phyloP scores from a whole-genome alignment of 129 eudicot genomes.

The Ambrosia artemisiifolia region DNA sequence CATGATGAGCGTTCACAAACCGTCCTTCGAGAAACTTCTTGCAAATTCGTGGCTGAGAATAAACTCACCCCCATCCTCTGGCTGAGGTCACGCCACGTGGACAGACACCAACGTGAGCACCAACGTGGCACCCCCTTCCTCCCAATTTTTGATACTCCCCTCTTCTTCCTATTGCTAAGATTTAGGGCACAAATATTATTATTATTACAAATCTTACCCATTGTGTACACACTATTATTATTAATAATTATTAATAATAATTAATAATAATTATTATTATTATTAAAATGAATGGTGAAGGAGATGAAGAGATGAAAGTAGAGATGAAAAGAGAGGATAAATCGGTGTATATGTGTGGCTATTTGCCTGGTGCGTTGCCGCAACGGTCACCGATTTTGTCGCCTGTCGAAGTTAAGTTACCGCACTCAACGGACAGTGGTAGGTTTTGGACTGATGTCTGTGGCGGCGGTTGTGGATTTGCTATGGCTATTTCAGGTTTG shows the following conservation, averaged over 20 bases:
- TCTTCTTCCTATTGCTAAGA: slow-evolving; percentile 8
- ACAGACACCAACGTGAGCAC: slow-evolving; percentile 42
- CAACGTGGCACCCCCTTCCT: slow-evolving; percentile 58
- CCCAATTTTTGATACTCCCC: slow-evolving; percentile 60
- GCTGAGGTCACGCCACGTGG: slow-evolving; percentile 60
- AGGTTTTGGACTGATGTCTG: slow-evolving; percentile 73
- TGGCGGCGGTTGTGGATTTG: slow-evolving; percentile 99
- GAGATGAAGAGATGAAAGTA: slow-evolving; percentile 46
- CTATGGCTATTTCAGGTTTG: slow-evolving; percentile 89
- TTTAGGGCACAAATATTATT: slow-evolving; percentile 43
- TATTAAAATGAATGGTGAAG: slow-evolving; percentile 51
- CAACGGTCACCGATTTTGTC: slow-evolving; percentile 82
- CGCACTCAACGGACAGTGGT: slow-evolving; percentile 47
- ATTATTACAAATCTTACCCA: neutral
- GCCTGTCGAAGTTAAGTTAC: slow-evolving; percentile 65
- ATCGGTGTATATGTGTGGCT: slow-evolving; percentile 87
- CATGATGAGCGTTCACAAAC: neutral
- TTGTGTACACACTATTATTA: neutral
- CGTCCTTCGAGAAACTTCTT: slow-evolving; percentile 81
- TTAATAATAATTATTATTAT: too few relatives aligned
- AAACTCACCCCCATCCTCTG: slow-evolving; percentile 37
- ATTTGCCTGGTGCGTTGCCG: slow-evolving; percentile 92
- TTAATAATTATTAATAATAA: too few relatives aligned
- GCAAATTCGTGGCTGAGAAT: slow-evolving; percentile 56
- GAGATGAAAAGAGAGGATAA: slow-evolving; percentile 41